Conservation (phyloP, 495 filamentous ascomycete species). For the Penicillium subrubescens region DNA sequence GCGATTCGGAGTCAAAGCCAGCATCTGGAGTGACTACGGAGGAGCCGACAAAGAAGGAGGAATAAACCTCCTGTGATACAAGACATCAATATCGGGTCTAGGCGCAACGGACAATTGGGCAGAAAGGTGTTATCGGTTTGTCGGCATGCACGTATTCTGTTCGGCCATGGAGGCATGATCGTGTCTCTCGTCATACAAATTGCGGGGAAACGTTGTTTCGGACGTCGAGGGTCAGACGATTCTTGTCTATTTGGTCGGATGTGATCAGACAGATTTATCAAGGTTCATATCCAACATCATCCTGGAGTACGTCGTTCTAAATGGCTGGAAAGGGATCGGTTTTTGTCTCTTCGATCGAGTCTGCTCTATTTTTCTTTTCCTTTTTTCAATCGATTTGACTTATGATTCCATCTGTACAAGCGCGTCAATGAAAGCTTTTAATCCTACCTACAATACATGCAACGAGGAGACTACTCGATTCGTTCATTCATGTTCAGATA, state of each 20-base stretch:
- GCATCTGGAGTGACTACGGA: constrained; percentile 25
- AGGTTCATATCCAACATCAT: not conserved
- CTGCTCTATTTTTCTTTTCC: constrained; percentile 10
- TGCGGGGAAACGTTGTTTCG: constrained; percentile 8
- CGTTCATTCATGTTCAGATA: not conserved
- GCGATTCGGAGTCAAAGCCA: constrained; percentile 27
- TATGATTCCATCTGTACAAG: constrained; percentile 9
- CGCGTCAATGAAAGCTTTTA: constrained; percentile 1
- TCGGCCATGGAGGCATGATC: constrained; percentile 22
- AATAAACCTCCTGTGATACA: constrained; percentile 24
- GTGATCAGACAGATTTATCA: not conserved
- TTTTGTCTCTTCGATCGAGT: constrained; percentile 6
- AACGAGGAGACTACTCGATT: not conserved
- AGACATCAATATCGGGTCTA: constrained; percentile 27
- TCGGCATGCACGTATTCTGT: constrained; percentile 28
- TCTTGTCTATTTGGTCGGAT: constrained; percentile 3
- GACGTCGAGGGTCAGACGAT: constrained; percentile 1
- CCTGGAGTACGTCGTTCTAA: constrained; percentile 4
- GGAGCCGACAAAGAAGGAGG: constrained; percentile 37
- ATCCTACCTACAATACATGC: not conserved
- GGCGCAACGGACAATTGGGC: constrained; percentile 47
- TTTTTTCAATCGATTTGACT: constrained; percentile 2
- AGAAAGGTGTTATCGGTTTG: constrained; percentile 47
- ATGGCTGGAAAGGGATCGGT: constrained; percentile 5
- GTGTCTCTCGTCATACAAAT: constrained; percentile 18